These are phyloP conservation scores for Amylostereum chailletii DNA, from an alignment of 1,284 basidiomycete genomes.

Conservation along the genomic window DNA sequence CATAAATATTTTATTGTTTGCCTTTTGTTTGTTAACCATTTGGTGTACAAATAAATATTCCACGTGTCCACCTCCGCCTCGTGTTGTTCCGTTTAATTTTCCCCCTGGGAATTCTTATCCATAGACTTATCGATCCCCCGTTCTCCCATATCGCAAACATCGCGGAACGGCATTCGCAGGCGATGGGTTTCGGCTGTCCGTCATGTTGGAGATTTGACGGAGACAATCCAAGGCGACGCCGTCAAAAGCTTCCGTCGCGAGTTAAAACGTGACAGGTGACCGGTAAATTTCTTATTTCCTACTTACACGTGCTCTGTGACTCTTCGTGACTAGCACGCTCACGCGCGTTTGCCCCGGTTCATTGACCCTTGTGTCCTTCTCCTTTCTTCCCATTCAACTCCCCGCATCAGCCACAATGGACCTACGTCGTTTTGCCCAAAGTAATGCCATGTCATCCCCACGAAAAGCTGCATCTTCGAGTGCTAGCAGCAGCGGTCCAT, in stretches of 20 bases:
- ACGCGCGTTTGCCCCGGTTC: no score
- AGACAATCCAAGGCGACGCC: no score
- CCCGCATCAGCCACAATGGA: slow-evolving; percentile 9
- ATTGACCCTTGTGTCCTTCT: not conserved
- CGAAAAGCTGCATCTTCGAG: slow-evolving; percentile 2
- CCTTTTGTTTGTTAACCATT: slow-evolving; percentile 9
- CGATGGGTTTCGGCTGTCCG: not conserved
- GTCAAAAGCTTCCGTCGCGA: no score
- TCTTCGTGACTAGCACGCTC: no score
- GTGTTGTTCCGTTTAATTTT: not conserved
- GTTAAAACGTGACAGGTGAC: no score
- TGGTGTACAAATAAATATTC: slow-evolving; percentile 11
- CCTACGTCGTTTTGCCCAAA: slow-evolving; percentile 24
- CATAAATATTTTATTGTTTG: slow-evolving; percentile 10
- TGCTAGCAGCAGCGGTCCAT: slow-evolving; percentile 4
- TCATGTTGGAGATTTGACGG: no score
- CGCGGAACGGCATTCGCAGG: not conserved
- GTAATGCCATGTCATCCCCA: slow-evolving; percentile 18
- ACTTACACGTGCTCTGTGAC: no score
- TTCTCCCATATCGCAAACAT: not conserved
- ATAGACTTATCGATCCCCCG: not conserved
- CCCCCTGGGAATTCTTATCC: not conserved
- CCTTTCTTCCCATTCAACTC: not conserved
- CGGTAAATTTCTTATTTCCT: no score
- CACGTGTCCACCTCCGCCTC: not conserved